Evolutionary conservation across 1,139 yeast species (phyloP).

Genomic region (Yamadazyma conglobata): DNA sequence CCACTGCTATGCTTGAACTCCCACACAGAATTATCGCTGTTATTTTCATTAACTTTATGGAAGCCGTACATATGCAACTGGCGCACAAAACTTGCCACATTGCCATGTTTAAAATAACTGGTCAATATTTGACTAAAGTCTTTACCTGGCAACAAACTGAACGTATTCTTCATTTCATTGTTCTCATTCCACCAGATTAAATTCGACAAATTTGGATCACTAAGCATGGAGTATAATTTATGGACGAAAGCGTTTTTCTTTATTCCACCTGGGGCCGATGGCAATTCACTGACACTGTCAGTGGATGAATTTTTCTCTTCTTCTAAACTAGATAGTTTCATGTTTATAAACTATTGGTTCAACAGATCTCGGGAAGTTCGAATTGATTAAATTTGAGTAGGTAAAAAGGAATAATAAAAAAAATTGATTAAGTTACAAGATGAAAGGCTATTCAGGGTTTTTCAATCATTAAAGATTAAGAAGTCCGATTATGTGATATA

Average conservation of each 20-base stretch:
- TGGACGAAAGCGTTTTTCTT: slow-evolving; percentile 65
- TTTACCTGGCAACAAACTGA: slow-evolving; percentile 58
- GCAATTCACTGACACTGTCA: slow-evolving; percentile 3
- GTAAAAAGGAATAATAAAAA: no score
- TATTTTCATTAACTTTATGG: slow-evolving; percentile 48
- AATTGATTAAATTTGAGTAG: no score
- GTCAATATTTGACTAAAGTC: slow-evolving; percentile 44
- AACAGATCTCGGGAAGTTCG: no score
- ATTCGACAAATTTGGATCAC: slow-evolving; percentile 45
- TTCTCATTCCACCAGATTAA: slow-evolving; percentile 77
- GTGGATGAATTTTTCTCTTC: slow-evolving; percentile 1
- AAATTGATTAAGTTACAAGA: no score
- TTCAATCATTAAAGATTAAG: no score
- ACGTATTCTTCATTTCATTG: slow-evolving; percentile 52
- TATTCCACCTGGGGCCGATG: slow-evolving; percentile 17
- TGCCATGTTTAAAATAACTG: slow-evolving; percentile 44
- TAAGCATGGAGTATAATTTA: slow-evolving; percentile 57
- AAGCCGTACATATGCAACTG: slow-evolving; percentile 50
- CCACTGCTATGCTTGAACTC: slow-evolving; percentile 87
- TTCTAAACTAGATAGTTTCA: neutral
- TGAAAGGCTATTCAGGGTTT: no score
- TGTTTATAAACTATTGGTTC: no score
- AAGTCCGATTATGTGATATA: no score
- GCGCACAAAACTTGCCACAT: slow-evolving; percentile 46
- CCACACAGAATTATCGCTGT: slow-evolving; percentile 52